Percentiles rank a stretch among this genome's conserved stretches.
These are phyloP conservation scores for Rhizoclosmatium sp. DNA, from an alignment of 192 early-diverging fungal species.

Conservation along the genomic window DNA sequence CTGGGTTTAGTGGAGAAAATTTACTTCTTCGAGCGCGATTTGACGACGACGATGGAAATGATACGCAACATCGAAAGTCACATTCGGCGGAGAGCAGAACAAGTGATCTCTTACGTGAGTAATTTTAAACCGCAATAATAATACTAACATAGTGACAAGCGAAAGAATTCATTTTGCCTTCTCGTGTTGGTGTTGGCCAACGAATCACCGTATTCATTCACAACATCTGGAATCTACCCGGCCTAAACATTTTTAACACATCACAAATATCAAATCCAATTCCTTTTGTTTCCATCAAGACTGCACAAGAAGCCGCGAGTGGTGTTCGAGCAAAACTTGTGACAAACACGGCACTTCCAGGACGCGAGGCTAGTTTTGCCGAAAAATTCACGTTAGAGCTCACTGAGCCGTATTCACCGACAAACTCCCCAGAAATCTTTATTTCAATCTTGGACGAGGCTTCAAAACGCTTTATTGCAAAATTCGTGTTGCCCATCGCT, in stretches of 20 bases:
- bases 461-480: constrained; percentile 35
- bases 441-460: constrained; percentile 28
- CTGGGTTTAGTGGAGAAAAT: not conserved
- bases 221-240: constrained; percentile 33
- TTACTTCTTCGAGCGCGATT: not conserved
- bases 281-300: constrained; percentile 31
- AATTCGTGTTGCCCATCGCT: constrained; percentile 31
- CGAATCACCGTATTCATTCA: constrained; percentile 20
- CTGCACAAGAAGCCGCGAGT: constrained; percentile 21
- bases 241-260: not conserved
- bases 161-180: too few relatives aligned
- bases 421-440: constrained; percentile 1
- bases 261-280: constrained; percentile 3
- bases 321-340: constrained; percentile 25
- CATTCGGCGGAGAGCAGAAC: too few relatives aligned
- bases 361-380: constrained; percentile 24
- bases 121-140: too few relatives aligned
- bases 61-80: too few relatives aligned
- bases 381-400: constrained; percentile 24
- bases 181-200: not conserved
- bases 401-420: constrained; percentile 6
- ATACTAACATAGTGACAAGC: too few relatives aligned
- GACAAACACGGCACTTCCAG: constrained; percentile 13
- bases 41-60: not conserved
- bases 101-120: too few relatives aligned